Base-by-base conservation (phyloP, 2,329 filamentous ascomycete genomes). In the Fusarium sp. region DNA sequence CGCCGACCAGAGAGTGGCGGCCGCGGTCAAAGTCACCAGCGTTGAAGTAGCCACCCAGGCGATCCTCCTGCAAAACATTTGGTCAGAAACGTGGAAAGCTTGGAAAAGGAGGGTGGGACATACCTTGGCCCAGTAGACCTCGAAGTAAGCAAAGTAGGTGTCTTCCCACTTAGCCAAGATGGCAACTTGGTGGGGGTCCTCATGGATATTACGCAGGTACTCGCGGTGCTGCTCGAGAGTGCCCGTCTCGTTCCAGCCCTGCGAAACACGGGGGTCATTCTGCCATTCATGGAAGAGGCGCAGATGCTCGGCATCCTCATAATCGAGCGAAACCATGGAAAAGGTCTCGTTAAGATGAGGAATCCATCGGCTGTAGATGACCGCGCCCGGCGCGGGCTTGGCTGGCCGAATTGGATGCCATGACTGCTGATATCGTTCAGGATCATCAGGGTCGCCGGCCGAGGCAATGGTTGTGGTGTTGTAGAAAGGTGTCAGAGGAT, bases 171-270 rank as follows among this genome's bases (percentile, higher is more conserved):
- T 88, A 8, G 91, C 94, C 68, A 95, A 85, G 54, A 95, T 85
- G 27, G 91, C 89, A 62, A 95, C 84, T 71, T 92, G 89, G 82
- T 95, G 93, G 31, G 92, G 90, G 80, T 95, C 93, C 52, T 90
- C 88, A 78, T 94, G 90, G 64, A 93, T 87, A 73, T 89, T 88
- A 33, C 88, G 87, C 61, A 95, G 86, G 81, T 96, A 95, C 77
- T 91, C 88, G 70, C 90, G 88, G 82, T 95, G 94, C 81, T 95
- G 88, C 33, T 94, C 93, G 57, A 94, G 83, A 1, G 92, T 93
- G 35, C 93, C 94, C 2, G 92, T 93, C 84, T 94, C 91, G 79
- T 94, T 94, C 94, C 94, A 95, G 5, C 93, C 93, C 78, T 92
- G 89, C 5, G 92, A 92, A 35, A 96, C 94, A 60, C 94, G 92